Percentiles rank a stretch among this genome's conserved stretches.
Conservation (phyloP, 768 basidiomycete species). For the Tulasnella sp. region DNA sequence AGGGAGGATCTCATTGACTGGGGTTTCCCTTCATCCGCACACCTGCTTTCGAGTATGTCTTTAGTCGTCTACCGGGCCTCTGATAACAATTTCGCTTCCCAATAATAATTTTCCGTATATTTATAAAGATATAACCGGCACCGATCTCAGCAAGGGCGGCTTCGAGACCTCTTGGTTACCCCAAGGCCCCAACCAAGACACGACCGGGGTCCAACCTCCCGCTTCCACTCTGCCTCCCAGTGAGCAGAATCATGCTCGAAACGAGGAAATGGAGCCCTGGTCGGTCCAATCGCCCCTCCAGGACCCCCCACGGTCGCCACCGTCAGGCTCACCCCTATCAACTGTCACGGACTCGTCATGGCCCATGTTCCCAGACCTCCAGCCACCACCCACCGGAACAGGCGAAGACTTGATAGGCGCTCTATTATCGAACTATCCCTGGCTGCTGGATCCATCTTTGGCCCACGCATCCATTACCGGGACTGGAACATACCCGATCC, state of each 20-base stretch:
- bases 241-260: neutral
- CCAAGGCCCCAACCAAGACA: neutral
- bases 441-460: no score
- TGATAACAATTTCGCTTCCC: neutral
- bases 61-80: neutral
- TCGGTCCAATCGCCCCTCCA: neutral
- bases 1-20: neutral
- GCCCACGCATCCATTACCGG: no score
- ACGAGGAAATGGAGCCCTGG: neutral
- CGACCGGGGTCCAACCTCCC: neutral
- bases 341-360: no score
- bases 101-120: neutral
- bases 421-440: no score
- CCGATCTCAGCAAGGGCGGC: neutral
- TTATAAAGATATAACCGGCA: neutral
- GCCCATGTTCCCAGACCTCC: no score
- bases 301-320: no score
- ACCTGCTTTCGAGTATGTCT: neutral
- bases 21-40: neutral
- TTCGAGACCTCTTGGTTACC: neutral
- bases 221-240: no score
- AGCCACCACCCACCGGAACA: no score
- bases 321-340: neutral
- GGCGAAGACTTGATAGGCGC: no score
- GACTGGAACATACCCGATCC: no score